phyloP scores from a whole-genome alignment of 805 yeast species.

The Debaryomyces castellii region DNA sequence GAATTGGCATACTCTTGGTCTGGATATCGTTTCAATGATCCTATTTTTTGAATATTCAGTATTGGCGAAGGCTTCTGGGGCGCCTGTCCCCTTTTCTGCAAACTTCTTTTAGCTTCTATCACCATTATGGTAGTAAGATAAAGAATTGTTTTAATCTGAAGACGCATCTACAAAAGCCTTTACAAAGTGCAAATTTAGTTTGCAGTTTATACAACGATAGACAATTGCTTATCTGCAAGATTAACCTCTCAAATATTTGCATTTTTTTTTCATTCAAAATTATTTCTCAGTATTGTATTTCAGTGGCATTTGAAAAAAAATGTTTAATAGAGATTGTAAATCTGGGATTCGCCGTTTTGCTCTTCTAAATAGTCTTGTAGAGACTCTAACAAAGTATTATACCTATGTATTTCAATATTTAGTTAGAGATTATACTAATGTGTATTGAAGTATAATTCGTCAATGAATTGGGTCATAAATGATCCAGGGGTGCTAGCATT shows the following conservation, averaged over 20 bases:
- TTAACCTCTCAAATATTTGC: too few species aligned
- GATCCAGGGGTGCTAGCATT: constrained; percentile 51
- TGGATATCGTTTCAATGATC: constrained; percentile 32
- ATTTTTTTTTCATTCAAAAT: too few species aligned
- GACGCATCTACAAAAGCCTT: background rate
- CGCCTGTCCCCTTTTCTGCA: background rate
- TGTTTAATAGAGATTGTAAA: too few species aligned
- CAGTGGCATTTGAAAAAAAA: too few species aligned
- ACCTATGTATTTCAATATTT: too few species aligned
- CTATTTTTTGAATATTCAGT: constrained; percentile 34
- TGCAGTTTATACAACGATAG: too few species aligned
- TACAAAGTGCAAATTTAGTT: background rate
- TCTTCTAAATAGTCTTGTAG: too few species aligned
- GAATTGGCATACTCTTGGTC: constrained; percentile 43
- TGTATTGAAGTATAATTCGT: constrained; percentile 24
- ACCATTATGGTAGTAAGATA: constrained; percentile 7
- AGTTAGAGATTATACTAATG: constrained; percentile 3
- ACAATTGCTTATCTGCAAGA: constrained; percentile 1
- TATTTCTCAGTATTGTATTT: too few species aligned
- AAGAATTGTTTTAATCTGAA: background rate
- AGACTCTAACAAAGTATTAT: too few species aligned
- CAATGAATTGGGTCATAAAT: constrained; percentile 49
- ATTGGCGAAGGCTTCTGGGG: constrained; percentile 26
- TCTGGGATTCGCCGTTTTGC: too few species aligned
- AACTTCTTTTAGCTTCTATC: constrained; percentile 3